Evolutionary conservation across 345 rosid species (phyloP).

Genomic region (Eucalyptus victrix): DNA sequence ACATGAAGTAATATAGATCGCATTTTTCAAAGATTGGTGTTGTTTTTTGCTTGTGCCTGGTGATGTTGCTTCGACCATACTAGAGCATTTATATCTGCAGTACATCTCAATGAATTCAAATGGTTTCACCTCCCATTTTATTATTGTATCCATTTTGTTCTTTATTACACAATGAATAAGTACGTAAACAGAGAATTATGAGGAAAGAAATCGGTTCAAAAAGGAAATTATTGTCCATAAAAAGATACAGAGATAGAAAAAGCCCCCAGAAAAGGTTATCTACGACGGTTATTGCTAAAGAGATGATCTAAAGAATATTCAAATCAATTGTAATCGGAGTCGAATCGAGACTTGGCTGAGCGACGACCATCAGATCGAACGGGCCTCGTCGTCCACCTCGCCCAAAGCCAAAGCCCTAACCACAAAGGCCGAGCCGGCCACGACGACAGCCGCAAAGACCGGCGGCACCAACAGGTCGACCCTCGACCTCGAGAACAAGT

Average conservation of each 20-base stretch:
- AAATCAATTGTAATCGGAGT: background rate
- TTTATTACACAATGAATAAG: background rate
- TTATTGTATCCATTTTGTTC: background rate
- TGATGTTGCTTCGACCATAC: background rate
- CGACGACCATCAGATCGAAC: background rate
- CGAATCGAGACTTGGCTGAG: background rate
- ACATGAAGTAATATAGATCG: background rate
- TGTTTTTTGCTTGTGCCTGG: background rate
- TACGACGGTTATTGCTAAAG: background rate
- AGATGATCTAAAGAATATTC: background rate
- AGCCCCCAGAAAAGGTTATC: background rate
- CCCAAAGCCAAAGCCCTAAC: conserved; percentile 62
- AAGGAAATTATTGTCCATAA: background rate
- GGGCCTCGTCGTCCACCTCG: conserved; percentile 44
- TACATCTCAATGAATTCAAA: background rate
- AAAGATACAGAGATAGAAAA: background rate
- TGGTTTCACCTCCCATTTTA: background rate
- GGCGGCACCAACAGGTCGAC: conserved; percentile 70
- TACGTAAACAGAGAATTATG: background rate
- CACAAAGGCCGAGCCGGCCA: conserved; percentile 58
- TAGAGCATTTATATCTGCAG: background rate
- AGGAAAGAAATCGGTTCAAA: background rate
- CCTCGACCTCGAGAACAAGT: conserved; percentile 40
- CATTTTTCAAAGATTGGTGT: background rate
- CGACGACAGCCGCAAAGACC: conserved; percentile 73